Conservation (phyloP, 371 early-diverging fungal genomes). For the Circinella umbellata region DNA sequence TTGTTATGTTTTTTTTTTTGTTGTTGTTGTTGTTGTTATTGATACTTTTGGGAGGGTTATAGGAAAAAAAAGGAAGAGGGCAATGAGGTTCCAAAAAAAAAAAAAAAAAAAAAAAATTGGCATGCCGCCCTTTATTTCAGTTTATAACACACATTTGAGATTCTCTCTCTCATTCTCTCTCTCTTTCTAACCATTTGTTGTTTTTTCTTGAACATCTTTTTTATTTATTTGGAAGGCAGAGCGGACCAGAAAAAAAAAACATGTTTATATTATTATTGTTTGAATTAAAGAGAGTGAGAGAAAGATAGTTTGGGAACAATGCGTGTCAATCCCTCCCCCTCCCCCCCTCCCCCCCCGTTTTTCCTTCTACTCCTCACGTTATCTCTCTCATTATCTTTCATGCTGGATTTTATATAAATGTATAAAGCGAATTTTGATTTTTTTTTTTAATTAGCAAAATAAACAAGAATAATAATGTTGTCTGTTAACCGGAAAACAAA, state of each 20-base stretch:
- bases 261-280: background rate
- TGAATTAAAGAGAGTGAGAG: no score
- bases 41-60: background rate
- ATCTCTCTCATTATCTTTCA: no score
- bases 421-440: no score
- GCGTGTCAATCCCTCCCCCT: background rate
- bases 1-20: background rate
- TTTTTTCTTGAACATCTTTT: constrained; percentile 1
- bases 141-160: no score
- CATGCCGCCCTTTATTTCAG: background rate
- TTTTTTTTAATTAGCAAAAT: no score
- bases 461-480: no score
- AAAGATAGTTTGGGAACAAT: background rate
- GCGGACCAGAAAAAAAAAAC: no score
- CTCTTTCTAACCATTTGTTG: no score
- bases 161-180: no score
- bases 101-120: background rate
- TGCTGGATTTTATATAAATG: no score
- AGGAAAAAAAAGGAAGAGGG: background rate
- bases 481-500: background rate
- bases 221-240: background rate
- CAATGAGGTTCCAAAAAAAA: background rate
- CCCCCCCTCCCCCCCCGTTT: background rate
- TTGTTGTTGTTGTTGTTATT: background rate
- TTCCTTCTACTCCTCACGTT: no score